Conservation (phyloP, 805 yeast species). For the Ogataea degrootiae region DNA sequence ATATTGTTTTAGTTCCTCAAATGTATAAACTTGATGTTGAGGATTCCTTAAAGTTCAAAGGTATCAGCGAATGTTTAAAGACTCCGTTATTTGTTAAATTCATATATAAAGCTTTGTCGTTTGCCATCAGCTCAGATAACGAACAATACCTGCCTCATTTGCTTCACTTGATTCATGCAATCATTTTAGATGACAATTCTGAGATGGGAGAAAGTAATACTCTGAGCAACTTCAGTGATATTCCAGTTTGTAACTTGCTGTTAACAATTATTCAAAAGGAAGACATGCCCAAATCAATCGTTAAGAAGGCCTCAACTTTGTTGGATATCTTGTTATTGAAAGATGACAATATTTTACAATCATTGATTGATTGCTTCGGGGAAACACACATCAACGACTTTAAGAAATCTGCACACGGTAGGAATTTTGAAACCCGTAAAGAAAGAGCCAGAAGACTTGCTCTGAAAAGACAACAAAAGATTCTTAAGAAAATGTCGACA, state of each 20-base stretch:
- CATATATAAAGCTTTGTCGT: constrained; percentile 51
- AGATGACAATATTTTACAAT: constrained; percentile 45
- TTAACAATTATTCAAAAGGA: constrained; percentile 45
- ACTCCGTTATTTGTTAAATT: constrained; percentile 51
- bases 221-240: constrained; percentile 35
- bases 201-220: constrained; percentile 37
- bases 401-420: constrained; percentile 41
- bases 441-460: constrained; percentile 57
- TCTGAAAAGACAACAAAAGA: constrained; percentile 54
- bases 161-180: constrained; percentile 68
- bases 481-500: constrained; percentile 57
- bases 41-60: constrained; percentile 28
- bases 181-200: constrained; percentile 37
- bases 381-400: constrained; percentile 45
- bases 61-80: constrained; percentile 48
- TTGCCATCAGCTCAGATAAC: constrained; percentile 44
- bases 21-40: constrained; percentile 27
- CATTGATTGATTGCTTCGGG: constrained; percentile 55
- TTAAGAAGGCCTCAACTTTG: constrained; percentile 52
- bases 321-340: constrained; percentile 46
- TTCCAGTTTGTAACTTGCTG: constrained; percentile 55
- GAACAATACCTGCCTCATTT: constrained; percentile 54
- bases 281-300: constrained; percentile 42
- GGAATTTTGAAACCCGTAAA: constrained; percentile 44
- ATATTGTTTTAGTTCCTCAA: constrained; percentile 47